Evolutionary conservation across 768 basidiomycete genomes (phyloP).

Genomic region (Lactarius tabidus): DNA sequence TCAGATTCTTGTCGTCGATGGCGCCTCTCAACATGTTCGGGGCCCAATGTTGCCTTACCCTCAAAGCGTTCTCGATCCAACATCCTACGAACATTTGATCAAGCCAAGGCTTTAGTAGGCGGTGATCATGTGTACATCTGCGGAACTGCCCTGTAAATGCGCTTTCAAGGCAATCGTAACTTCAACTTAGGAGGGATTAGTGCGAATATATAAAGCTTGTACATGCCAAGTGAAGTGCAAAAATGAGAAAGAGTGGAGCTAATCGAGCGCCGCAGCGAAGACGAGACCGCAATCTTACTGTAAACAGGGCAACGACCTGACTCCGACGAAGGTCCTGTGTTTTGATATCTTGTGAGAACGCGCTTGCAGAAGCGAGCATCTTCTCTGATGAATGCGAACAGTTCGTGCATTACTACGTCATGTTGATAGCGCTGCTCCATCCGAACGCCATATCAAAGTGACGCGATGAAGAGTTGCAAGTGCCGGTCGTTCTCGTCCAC

Average conservation of each 20-base stretch:
- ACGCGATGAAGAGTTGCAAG: neutral
- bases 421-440: neutral
- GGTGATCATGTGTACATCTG: neutral
- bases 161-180: neutral
- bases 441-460: neutral
- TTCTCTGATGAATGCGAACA: neutral
- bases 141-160: neutral
- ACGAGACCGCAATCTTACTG: neutral
- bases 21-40: slow-evolving; percentile 27
- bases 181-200: no score
- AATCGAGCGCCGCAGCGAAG: neutral
- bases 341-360: neutral
- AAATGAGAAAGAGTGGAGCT: neutral
- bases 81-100: slow-evolving; percentile 23
- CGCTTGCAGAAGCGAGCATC: neutral
- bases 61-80: slow-evolving; percentile 28
- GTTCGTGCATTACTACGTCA: neutral
- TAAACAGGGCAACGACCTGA: neutral
- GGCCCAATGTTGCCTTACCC: slow-evolving; percentile 26
- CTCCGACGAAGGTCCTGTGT: neutral
- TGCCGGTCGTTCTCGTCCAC: neutral
- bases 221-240: neutral
- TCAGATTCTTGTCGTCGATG: slow-evolving; percentile 34
- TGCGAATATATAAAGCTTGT: neutral
- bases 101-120: slow-evolving; percentile 23